These are phyloP conservation scores for Phialemonium atrogriseum DNA, from an alignment of 2,329 filamentous ascomycete species.

Conservation along the genomic window DNA sequence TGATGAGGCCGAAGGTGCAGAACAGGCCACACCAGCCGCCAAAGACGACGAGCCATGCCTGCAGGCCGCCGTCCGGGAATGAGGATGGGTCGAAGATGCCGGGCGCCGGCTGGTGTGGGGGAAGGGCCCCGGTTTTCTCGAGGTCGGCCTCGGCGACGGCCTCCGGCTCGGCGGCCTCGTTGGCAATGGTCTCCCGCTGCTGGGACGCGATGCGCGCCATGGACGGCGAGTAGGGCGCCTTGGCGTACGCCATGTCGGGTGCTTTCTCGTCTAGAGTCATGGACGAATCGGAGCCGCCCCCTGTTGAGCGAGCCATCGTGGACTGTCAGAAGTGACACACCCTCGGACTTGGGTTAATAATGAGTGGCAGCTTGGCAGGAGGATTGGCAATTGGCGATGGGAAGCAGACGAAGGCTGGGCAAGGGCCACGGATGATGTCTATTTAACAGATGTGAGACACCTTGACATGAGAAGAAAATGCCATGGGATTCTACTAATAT, in stretches of 20 bases:
- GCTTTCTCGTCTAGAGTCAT: constrained; percentile 2
- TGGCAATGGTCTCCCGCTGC: background rate
- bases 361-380: too few species aligned
- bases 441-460: too few species aligned
- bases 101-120: constrained; percentile 8
- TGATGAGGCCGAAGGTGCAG: constrained; percentile 34
- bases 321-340: too few species aligned
- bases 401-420: too few species aligned
- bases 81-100: constrained; percentile 34
- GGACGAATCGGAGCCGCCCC: background rate
- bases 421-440: too few species aligned
- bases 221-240: background rate
- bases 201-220: constrained; percentile 2
- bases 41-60: constrained; percentile 50
- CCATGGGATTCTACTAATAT: too few species aligned
- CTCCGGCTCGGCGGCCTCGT: constrained; percentile 1
- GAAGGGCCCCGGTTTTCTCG: constrained; percentile 2
- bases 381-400: too few species aligned
- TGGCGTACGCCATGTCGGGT: background rate
- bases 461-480: too few species aligned
- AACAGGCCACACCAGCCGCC: constrained; percentile 35
- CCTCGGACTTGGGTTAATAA: too few species aligned
- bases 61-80: constrained; percentile 50
- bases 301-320: constrained; percentile 3
- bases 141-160: constrained; percentile 1